Percentiles rank a stretch among this genome's conserved stretches.
phyloP scores from a whole-genome alignment of 306 rosid species.

The Pterocarpus macrocarpus region DNA sequence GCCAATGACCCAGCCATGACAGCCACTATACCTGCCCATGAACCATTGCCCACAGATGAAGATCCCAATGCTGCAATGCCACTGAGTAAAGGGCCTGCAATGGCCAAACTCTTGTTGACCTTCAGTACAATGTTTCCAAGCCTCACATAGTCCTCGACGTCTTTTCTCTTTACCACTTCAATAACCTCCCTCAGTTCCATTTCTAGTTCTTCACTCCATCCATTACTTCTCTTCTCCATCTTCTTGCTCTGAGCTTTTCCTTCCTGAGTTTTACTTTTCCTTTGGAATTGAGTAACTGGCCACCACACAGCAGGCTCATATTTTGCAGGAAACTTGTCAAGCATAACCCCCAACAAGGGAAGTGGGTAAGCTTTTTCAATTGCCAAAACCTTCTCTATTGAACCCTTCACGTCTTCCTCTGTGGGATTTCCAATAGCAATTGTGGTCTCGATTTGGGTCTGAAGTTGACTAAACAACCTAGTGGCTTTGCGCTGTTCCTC shows the following conservation, averaged over 20 bases:
- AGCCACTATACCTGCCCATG: slow-evolving; percentile 42
- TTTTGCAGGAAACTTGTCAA: slow-evolving; percentile 62
- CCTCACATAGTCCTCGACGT: slow-evolving; percentile 67
- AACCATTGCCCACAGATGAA: slow-evolving; percentile 48
- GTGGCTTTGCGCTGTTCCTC: slow-evolving; percentile 71
- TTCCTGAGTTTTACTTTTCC: neutral
- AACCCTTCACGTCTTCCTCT: slow-evolving; percentile 49
- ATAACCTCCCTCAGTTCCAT: slow-evolving; percentile 59
- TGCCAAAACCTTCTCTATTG: slow-evolving; percentile 57
- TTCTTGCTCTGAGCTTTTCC: neutral
- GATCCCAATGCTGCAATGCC: slow-evolving; percentile 69
- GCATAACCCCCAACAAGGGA: slow-evolving; percentile 70
- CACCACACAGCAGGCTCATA: slow-evolving; percentile 73
- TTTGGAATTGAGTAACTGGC: slow-evolving; percentile 31
- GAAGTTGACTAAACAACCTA: slow-evolving; percentile 61
- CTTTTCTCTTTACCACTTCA: slow-evolving; percentile 63
- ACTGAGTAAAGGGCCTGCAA: slow-evolving; percentile 67
- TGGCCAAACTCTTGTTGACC: slow-evolving; percentile 63
- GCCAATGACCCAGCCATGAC: slow-evolving; percentile 65
- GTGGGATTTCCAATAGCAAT: slow-evolving; percentile 43
- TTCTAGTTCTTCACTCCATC: slow-evolving; percentile 65
- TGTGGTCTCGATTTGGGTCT: slow-evolving; percentile 50
- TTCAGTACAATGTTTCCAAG: slow-evolving; percentile 66
- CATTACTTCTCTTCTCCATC: slow-evolving; percentile 35
- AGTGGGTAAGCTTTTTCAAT: slow-evolving; percentile 74